Conservation (phyloP, 257 asterid genomes). For the Sherardia arvensis region DNA sequence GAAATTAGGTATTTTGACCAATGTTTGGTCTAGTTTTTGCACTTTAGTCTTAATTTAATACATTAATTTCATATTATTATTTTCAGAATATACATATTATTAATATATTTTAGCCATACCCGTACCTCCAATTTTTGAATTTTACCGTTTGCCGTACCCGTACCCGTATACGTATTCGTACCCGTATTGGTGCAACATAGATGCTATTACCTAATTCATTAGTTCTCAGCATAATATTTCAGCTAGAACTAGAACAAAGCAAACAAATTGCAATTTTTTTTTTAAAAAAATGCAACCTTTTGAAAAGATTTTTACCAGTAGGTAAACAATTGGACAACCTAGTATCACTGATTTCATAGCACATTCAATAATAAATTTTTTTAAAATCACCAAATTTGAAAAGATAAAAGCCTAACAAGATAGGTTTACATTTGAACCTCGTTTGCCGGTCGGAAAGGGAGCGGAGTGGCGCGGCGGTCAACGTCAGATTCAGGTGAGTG, state of each 20-base stretch:
- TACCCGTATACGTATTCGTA: too few species aligned
- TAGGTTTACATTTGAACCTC: background rate
- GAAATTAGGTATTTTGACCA: too few species aligned
- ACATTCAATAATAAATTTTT: background rate
- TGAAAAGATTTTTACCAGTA: background rate
- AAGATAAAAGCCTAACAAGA: background rate
- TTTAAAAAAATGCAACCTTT: background rate
- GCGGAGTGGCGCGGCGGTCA: background rate
- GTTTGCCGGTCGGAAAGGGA: background rate
- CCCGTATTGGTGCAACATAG: too few species aligned
- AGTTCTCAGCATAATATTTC: background rate
- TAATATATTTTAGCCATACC: too few species aligned
- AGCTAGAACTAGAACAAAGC: background rate
- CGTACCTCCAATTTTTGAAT: too few species aligned
- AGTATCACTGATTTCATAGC: background rate
- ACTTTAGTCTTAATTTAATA: too few species aligned
- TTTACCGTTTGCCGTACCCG: too few species aligned
- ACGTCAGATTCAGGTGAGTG: background rate
- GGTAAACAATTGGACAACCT: background rate
- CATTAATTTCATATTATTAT: too few species aligned
- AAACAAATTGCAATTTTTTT: background rate
- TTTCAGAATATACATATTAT: too few species aligned
- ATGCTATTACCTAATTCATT: background rate
- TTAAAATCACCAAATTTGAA: background rate
- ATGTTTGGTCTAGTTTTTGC: too few species aligned